Conservation (phyloP, 2,329 filamentous ascomycete species). For the Hirsutella minnesotensis region DNA sequence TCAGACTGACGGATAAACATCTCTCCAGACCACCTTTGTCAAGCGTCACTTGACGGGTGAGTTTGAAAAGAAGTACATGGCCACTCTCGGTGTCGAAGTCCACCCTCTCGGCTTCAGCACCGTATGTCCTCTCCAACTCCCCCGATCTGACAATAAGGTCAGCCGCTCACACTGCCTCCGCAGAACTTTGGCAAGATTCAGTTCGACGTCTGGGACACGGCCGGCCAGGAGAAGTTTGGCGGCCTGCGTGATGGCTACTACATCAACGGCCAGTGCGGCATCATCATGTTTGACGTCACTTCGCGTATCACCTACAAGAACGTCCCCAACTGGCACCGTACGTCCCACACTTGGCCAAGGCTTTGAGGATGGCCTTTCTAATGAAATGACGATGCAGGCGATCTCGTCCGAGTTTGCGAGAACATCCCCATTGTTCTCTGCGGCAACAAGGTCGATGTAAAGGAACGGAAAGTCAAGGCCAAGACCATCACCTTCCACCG, state of each 20-base stretch:
- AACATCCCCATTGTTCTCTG: conserved; percentile 97
- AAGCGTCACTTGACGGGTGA: conserved; percentile 99
- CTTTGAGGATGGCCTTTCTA: neutral
- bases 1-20: neutral
- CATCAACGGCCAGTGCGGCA: conserved; percentile 99
- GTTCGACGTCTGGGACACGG: conserved; percentile 99
- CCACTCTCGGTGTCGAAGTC: conserved; percentile 97
- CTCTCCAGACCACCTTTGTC: conserved; percentile 87
- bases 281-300: conserved; percentile 99
- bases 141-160: conserved; percentile 8
- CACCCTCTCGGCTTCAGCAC: conserved; percentile 97
- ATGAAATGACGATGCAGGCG: conserved; percentile 46
- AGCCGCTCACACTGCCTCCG: conserved; percentile 6
- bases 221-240: conserved; percentile 98
- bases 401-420: conserved; percentile 97
- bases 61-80: conserved; percentile 99
- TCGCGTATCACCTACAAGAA: conserved; percentile 99
- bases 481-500: conserved; percentile 99
- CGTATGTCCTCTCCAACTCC: conserved; percentile 47
- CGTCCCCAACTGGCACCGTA: conserved; percentile 99
- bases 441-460: conserved; percentile 99
- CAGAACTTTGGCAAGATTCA: conserved; percentile 90
- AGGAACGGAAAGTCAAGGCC: conserved; percentile 99
- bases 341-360: conserved; percentile 27
- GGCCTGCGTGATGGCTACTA: conserved; percentile 99